Base-by-base conservation (phyloP, 73 alveolate genomes). In the Blepharisma japonicum region DNA sequence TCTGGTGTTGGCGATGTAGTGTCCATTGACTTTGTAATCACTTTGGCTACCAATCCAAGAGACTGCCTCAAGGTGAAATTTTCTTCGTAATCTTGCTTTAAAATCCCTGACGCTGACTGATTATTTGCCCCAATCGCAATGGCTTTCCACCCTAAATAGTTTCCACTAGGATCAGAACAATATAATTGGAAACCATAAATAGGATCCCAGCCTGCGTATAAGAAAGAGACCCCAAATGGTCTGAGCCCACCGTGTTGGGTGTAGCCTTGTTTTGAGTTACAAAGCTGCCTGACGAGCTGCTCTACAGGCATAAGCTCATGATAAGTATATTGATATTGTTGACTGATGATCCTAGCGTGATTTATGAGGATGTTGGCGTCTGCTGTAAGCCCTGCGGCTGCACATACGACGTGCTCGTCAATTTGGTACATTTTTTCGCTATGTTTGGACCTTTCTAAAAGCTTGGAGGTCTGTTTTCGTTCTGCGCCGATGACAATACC, bases 101-200 rank as follows among this genome's bases (percentile, higher is more conserved):
- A 83, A 71, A 82, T 87, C 39, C 87, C 95, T 50, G 86, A 83
- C 48, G 92, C 90, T 67, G 79, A 77, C 81, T 92, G 91, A 7
- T 92, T 87, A 83, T 94, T 92, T 71, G 91, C 80, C 45, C 99
- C 99, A 45, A 94, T 87, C 7, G 98, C 96, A 11, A 89, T 91
- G 11, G 99, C 99, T 71, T 92, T 94, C 99, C 99, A 94, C 71
- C 86, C 91, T 9, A 95, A 71, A 56, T 89, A 94, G 39, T 93
- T 94, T 14, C 99, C 99, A 20, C 96, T 86, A 38, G 99, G 99
- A 82, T 94, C 99, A 38, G 98, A 92, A 79, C 84, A 77, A 77
- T 83, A 92, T 68, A 94, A 91, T 42, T 87, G 81, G 18, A 98
- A 98, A 49, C 78, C 86, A 27, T 77, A 61, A 54, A 88, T 87